Percentiles rank a stretch among this genome's conserved stretches.
These are phyloP conservation scores for Aspergillus sparsus DNA, from an alignment of 495 filamentous ascomycete genomes.

Conservation along the genomic window DNA sequence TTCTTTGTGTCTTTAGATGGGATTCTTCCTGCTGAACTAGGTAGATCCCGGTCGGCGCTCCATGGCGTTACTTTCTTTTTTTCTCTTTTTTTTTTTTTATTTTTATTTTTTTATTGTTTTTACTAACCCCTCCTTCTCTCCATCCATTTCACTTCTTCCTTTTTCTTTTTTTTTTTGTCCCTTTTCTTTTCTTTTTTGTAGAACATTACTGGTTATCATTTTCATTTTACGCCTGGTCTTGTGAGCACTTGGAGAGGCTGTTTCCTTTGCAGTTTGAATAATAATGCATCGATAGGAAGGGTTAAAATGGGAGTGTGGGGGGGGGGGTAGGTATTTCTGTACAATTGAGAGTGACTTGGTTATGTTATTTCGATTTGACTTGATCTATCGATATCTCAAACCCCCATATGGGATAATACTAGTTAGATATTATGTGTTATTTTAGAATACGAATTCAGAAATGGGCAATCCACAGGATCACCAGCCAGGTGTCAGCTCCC, in stretches of 20 bases:
- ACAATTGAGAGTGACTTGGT: constrained; percentile 22
- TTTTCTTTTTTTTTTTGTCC: constrained; percentile 15
- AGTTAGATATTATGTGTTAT: constrained; percentile 21
- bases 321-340: constrained; percentile 19
- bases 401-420: constrained; percentile 21
- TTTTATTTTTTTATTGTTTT: constrained; percentile 15
- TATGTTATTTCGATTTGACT: constrained; percentile 22
- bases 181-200: constrained; percentile 14
- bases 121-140: background rate
- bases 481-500: background rate
- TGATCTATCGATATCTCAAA: constrained; percentile 24
- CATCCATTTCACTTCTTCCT: constrained; percentile 8
- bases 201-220: constrained; percentile 18
- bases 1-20: constrained; percentile 29
- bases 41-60: constrained; percentile 28
- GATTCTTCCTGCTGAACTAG: constrained; percentile 26
- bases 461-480: background rate
- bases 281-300: constrained; percentile 24
- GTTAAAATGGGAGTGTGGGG: constrained; percentile 15
- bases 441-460: constrained; percentile 14
- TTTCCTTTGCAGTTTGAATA: constrained; percentile 21
- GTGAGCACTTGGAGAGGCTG: constrained; percentile 14
- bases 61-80: constrained; percentile 41
- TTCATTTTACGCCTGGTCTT: constrained; percentile 10
- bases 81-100: constrained; percentile 24